Conservation (phyloP, 306 rosid genomes). For the Trichosanthes cucumerina region DNA sequence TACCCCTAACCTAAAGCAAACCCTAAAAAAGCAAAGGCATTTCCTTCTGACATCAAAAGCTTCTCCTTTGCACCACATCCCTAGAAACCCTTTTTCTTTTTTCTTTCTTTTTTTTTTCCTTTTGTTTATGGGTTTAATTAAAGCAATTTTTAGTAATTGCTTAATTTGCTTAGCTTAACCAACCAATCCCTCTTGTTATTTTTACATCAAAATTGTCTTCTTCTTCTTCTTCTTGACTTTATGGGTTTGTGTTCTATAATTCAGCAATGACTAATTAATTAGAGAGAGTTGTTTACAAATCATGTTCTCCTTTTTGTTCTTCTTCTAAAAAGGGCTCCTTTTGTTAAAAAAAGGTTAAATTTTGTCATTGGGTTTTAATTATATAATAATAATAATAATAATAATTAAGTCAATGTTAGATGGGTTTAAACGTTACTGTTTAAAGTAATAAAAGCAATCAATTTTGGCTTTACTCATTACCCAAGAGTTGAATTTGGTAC, state of each 20-base stretch:
- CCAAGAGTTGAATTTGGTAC: background rate
- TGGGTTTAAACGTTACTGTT: background rate
- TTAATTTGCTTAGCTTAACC: conserved; percentile 2
- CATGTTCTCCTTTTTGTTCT: background rate
- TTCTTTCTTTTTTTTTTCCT: background rate
- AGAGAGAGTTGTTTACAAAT: background rate
- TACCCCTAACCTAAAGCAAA: background rate
- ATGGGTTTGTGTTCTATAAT: background rate
- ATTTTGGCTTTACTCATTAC: background rate
- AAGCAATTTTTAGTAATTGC: background rate
- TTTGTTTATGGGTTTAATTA: background rate
- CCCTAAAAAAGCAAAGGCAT: background rate
- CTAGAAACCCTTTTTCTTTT: background rate
- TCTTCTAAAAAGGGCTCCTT: background rate
- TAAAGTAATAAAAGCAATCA: background rate
- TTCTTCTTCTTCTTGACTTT: background rate
- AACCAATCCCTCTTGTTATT: background rate
- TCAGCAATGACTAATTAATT: background rate
- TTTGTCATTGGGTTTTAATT: background rate
- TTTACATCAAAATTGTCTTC: background rate
- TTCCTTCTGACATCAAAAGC: conserved; percentile 1
- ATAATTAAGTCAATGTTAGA: background rate
- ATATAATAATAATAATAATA: background rate
- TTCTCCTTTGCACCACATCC: conserved; percentile 2
- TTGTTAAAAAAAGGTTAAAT: background rate